These are phyloP conservation scores for Aspergillus mulundensis DNA, from an alignment of 495 filamentous ascomycete species.

Conservation along the genomic window DNA sequence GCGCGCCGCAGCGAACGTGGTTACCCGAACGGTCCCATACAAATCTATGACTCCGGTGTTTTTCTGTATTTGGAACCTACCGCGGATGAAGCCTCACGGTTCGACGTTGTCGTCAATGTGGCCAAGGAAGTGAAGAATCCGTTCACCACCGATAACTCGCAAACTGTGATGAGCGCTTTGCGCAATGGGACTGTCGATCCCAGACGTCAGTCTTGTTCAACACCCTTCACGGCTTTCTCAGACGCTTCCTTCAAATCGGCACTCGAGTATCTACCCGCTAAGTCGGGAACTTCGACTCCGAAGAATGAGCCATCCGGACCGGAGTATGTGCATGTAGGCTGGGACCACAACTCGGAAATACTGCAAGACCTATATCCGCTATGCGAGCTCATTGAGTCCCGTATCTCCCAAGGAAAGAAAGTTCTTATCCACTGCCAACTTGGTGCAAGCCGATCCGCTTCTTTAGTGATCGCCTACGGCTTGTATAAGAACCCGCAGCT, in stretches of 20 bases:
- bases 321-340: slow-evolving; percentile 93
- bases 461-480: slow-evolving; percentile 92
- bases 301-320: slow-evolving; percentile 49
- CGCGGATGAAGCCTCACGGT: slow-evolving; percentile 74
- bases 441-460: slow-evolving; percentile 94
- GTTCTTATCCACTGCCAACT: slow-evolving; percentile 94
- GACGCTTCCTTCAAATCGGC: slow-evolving; percentile 69
- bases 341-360: slow-evolving; percentile 98
- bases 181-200: slow-evolving; percentile 30
- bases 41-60: slow-evolving; percentile 90
- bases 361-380: slow-evolving; percentile 76
- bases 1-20: slow-evolving; percentile 60
- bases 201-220: slow-evolving; percentile 45
- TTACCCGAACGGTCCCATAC: slow-evolving; percentile 88
- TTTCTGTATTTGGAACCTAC: slow-evolving; percentile 90
- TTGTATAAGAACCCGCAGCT: slow-evolving; percentile 84
- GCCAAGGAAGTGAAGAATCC: slow-evolving; percentile 92
- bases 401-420: slow-evolving; percentile 73
- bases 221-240: slow-evolving; percentile 67
- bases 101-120: slow-evolving; percentile 93
- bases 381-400: slow-evolving; percentile 82
- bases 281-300: slow-evolving; percentile 55
- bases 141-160: slow-evolving; percentile 47
- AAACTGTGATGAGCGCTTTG: slow-evolving; percentile 41
- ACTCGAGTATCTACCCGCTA: slow-evolving; percentile 50